A percentile compares a stretch with the other conserved stretches of the same genome.
Conservation (phyloP, 768 basidiomycete species). For the Mycena metata region DNA sequence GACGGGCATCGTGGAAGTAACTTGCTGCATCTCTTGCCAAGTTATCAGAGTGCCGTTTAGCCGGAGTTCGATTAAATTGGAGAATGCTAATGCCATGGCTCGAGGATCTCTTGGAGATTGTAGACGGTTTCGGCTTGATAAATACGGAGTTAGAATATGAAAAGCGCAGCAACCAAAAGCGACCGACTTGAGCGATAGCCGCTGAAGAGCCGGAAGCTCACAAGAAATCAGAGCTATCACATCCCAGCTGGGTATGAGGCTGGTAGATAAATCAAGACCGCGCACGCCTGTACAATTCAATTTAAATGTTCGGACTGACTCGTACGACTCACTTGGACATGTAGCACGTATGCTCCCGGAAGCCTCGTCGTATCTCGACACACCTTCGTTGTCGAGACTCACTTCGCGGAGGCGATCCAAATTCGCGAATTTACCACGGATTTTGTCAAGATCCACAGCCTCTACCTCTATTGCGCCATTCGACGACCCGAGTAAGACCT, state of each 20-base stretch:
- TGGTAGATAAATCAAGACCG: conserved; percentile 86
- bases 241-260: conserved; percentile 80
- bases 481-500: conserved; percentile 83
- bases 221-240: conserved; percentile 70
- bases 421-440: conserved; percentile 76
- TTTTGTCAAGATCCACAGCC: conserved; percentile 85
- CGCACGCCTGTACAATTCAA: conserved; percentile 67
- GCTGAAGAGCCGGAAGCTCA: conserved; percentile 73
- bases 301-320: conserved; percentile 13
- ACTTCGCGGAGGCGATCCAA: conserved; percentile 80
- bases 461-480: conserved; percentile 87
- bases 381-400: conserved; percentile 79
- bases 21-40: conserved; percentile 75
- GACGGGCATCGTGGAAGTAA: conserved; percentile 66
- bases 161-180: conserved; percentile 28
- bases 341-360: conserved; percentile 65
- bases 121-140: conserved; percentile 77
- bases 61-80: conserved; percentile 72
- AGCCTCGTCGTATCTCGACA: conserved; percentile 64
- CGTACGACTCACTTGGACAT: conserved; percentile 74
- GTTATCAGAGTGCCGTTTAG: conserved; percentile 79
- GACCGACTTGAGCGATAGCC: conserved; percentile 84
- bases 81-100: conserved; percentile 59
- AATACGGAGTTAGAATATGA: conserved; percentile 35
- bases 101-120: conserved; percentile 50